Percentiles rank a stretch among this genome's conserved stretches.
These are phyloP conservation scores for Actinomucor elegans DNA, from an alignment of 371 early-diverging fungal genomes.

Conservation along the genomic window DNA sequence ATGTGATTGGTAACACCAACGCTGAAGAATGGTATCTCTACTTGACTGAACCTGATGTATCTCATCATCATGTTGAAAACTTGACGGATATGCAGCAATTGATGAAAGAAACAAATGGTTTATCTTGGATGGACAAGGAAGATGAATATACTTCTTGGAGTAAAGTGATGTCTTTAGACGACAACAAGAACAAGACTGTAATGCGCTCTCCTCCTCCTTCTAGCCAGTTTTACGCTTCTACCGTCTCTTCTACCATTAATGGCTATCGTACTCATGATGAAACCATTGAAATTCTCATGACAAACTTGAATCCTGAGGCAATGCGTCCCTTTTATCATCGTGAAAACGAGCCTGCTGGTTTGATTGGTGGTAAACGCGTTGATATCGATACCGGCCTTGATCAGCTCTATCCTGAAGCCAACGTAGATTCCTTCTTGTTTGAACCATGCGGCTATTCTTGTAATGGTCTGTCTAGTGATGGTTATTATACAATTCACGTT, in stretches of 20 bases:
- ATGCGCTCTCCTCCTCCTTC: background rate
- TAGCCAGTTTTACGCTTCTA: background rate
- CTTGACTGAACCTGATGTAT: conserved; percentile 60
- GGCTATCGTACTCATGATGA: conserved; percentile 63
- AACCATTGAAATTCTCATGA: conserved; percentile 96
- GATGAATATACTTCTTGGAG: conserved; percentile 5
- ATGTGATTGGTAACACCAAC: conserved; percentile 88
- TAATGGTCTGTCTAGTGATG: conserved; percentile 79
- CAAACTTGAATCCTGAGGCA: conserved; percentile 75
- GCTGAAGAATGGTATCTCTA: conserved; percentile 94
- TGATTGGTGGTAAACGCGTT: conserved; percentile 61
- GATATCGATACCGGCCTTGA: conserved; percentile 78
- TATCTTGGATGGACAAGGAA: conserved; percentile 14
- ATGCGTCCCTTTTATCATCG: conserved; percentile 71
- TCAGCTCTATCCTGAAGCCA: conserved; percentile 75
- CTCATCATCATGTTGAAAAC: conserved; percentile 19
- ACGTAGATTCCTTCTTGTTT: conserved; percentile 86
- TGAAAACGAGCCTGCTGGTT: conserved; percentile 50
- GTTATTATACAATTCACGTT: conserved; percentile 94
- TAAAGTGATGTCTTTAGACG: background rate
- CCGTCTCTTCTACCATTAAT: conserved; percentile 22
- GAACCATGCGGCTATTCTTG: conserved; percentile 94
- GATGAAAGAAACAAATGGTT: conserved; percentile 27
- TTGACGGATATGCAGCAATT: conserved; percentile 21
- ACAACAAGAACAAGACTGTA: background rate